Evolutionary conservation across 1,139 yeast genomes (phyloP).

Genomic region (Suhomyces terraborum): DNA sequence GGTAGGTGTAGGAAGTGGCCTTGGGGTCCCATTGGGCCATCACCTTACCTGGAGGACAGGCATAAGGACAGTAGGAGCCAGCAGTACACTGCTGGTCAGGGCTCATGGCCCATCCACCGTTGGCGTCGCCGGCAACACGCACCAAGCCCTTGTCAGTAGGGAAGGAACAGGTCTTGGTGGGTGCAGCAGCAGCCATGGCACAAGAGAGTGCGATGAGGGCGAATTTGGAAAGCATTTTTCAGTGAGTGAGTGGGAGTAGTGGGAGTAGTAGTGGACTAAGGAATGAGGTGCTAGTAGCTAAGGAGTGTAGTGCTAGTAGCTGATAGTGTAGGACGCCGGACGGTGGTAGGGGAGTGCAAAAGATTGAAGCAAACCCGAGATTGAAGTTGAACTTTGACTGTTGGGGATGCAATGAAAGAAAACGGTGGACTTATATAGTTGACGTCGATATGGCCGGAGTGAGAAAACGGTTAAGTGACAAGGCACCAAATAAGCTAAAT

Average conservation of each 20-base stretch:
- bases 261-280: neutral
- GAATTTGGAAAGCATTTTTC: slow-evolving; percentile 19
- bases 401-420: neutral
- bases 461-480: too few species aligned
- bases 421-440: slow-evolving; percentile 3
- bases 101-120: slow-evolving; percentile 89
- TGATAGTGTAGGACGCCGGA: neutral
- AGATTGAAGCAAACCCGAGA: slow-evolving; percentile 6
- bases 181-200: slow-evolving; percentile 29
- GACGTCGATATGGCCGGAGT: neutral
- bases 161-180: slow-evolving; percentile 56
- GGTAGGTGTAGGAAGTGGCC: slow-evolving; percentile 60
- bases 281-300: neutral
- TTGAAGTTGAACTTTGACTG: slow-evolving; percentile 7
- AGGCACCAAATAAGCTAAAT: neutral
- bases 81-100: slow-evolving; percentile 72
- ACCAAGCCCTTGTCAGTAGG: slow-evolving; percentile 70
- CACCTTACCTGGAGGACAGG: slow-evolving; percentile 81
- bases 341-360: slow-evolving; percentile 6
- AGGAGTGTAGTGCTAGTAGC: neutral
- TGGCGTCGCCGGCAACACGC: slow-evolving; percentile 57
- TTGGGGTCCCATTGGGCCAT: slow-evolving; percentile 77
- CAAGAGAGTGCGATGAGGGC: slow-evolving; percentile 21
- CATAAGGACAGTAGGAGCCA: slow-evolving; percentile 84
- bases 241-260: slow-evolving; percentile 4